Conservation (phyloP, 2,329 filamentous ascomycete species). For the Cytospora leucostoma region DNA sequence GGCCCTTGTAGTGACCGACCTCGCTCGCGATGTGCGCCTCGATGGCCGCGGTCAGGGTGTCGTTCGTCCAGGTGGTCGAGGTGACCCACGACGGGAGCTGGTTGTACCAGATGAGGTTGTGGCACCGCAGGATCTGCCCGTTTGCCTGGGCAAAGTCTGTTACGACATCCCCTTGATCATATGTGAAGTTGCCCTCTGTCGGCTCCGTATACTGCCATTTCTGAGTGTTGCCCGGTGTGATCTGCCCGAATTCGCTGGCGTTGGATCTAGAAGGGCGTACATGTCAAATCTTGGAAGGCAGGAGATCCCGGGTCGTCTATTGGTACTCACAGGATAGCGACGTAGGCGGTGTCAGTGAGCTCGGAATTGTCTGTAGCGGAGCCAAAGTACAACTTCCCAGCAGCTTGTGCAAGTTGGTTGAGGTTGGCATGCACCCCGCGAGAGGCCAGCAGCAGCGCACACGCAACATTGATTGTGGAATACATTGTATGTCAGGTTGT, state of each 20-base stretch:
- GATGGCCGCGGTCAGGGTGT: constrained; percentile 54
- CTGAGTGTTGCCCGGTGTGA: constrained; percentile 65
- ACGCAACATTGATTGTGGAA: constrained; percentile 3
- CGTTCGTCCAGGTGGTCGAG: constrained; percentile 55
- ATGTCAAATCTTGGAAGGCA: neutral
- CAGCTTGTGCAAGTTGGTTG: constrained; percentile 25
- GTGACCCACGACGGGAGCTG: constrained; percentile 56
- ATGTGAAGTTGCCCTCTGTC: constrained; percentile 57
- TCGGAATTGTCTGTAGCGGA: constrained; percentile 63
- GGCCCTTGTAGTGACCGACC: constrained; percentile 58
- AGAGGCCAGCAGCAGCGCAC: constrained; percentile 7
- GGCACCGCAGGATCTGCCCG: constrained; percentile 60
- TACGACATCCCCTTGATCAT: constrained; percentile 56
- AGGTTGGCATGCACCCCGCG: constrained; percentile 22
- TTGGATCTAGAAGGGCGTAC: constrained; percentile 39
- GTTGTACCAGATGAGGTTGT: constrained; percentile 57
- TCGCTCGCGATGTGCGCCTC: constrained; percentile 62
- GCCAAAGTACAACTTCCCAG: constrained; percentile 56
- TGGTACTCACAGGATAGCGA: constrained; percentile 46
- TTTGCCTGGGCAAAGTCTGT: constrained; percentile 51
- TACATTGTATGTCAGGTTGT: constrained; percentile 2
- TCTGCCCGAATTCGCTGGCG: constrained; percentile 61
- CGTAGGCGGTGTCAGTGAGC: constrained; percentile 56
- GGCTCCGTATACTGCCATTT: constrained; percentile 67
- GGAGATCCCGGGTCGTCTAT: too few species aligned